Evolutionary conservation across 2,329 filamentous ascomycete genomes (phyloP), one percentile per base, ranked within the genome.

Genomic region (Echinosphaeria canescens): DNA sequence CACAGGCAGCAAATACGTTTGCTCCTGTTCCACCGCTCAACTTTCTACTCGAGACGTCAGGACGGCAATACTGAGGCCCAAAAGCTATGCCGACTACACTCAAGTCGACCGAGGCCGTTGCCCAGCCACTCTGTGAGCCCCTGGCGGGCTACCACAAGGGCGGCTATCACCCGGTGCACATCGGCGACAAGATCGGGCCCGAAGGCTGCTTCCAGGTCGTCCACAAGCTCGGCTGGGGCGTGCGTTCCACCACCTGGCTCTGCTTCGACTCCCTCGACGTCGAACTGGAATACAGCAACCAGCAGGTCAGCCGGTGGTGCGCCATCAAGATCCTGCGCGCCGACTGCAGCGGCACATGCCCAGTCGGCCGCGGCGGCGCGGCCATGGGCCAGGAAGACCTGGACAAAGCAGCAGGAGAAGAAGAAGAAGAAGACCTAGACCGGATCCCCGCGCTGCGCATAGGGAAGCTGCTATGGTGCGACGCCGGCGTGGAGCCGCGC

Each of bases 161-260:
- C 9, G 28, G 28, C 12, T 16, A 23, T 9, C 28, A 30, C 13
- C 28, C 28, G 2, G 15, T 30, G 11, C 11, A 14, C 15, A 10
- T 30, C 5, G 24, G 24, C 3, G 28, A 30, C 16, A 15, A 13
- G 10, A 13, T 30, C 15, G 28, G 24, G 10, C 5, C 13, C 4
- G 19, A 22, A 4, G 41, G 37, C 12, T 41, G 46, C 11, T 55
- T 52, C 32, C 38, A 42, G 24, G 35, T 52, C 19, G 27, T 44
- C 20, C 42, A 48, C 18, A 54, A 54, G 31, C 32, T 53, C 26
- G 49, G 50, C 25, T 46, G 36, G 31, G 48, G 50, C 17, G 41
- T 42, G 10, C 48, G 36, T 33, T 46, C 44, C 5, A 54, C 50
- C 3, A 47, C 52, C 23, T 55, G 50, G 51, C 42, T 54, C 28